A percentile compares a stretch with the other conserved stretches of the same genome.
These are phyloP conservation scores for Apostasia shenzhenica DNA, from an alignment of 106 monocot species.

Conservation along the genomic window DNA sequence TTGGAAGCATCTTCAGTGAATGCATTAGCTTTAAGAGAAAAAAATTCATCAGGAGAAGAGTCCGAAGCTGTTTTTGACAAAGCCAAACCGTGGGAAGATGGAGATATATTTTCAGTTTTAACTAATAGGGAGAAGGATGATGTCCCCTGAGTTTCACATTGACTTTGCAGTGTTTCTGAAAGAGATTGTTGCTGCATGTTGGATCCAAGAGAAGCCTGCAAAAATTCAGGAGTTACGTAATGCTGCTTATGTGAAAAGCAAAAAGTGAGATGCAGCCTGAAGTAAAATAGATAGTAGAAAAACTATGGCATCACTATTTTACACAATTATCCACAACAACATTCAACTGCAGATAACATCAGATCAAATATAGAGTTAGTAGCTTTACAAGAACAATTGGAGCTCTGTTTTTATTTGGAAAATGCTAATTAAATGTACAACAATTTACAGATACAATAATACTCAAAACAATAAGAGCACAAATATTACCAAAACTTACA, in stretches of 20 bases:
- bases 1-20: slow-evolving; percentile 19
- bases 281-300: not conserved
- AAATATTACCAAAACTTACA: too few species aligned
- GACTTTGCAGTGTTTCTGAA: slow-evolving; percentile 23
- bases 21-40: not conserved
- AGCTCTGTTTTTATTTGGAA: too few species aligned
- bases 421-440: too few species aligned
- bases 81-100: slow-evolving; percentile 23
- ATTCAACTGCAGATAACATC: too few species aligned
- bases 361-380: too few species aligned
- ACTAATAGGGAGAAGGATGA: slow-evolving; percentile 11
- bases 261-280: not conserved
- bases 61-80: slow-evolving; percentile 11
- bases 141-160: slow-evolving; percentile 14
- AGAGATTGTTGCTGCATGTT: slow-evolving; percentile 20
- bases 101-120: slow-evolving; percentile 18
- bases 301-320: too few species aligned
- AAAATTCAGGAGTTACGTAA: slow-evolving; percentile 4
- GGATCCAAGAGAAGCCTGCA: slow-evolving; percentile 29
- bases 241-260: not conserved
- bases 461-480: too few species aligned
- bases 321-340: too few species aligned
- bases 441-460: too few species aligned
- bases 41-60: slow-evolving; percentile 22
- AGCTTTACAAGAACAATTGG: too few species aligned